phyloP scores from a whole-genome alignment of 139 green algal species.

The Chlorella ohadii region DNA sequence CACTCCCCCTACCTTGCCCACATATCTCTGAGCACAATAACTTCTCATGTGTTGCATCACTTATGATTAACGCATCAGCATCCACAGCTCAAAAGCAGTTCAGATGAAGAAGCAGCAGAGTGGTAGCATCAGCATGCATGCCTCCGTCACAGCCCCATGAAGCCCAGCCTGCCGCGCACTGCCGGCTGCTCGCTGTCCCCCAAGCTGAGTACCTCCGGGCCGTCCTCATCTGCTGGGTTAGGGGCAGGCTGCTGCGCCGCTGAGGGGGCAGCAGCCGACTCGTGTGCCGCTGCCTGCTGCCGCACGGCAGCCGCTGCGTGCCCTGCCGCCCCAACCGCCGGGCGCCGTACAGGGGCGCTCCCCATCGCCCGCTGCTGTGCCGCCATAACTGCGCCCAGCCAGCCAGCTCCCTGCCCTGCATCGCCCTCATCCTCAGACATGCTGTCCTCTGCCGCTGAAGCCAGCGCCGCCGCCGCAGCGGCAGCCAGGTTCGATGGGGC shows the following conservation, averaged over 20 bases:
- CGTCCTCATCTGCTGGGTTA: not conserved
- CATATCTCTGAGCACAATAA: too few species aligned
- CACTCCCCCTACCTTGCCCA: too few species aligned
- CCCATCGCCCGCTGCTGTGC: not conserved
- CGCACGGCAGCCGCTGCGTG: not conserved
- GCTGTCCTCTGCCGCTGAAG: not conserved
- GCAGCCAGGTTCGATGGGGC: not conserved
- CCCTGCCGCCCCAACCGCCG: not conserved
- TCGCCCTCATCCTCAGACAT: constrained; percentile 15
- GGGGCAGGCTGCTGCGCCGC: not conserved
- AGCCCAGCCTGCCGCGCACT: not conserved
- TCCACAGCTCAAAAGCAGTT: too few species aligned
- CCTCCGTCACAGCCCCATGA: too few species aligned
- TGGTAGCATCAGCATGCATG: not conserved
- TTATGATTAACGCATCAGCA: too few species aligned
- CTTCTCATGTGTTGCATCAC: too few species aligned
- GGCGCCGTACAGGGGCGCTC: not conserved
- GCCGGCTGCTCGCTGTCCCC: not conserved
- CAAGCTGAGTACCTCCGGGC: constrained; percentile 22
- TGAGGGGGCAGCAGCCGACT: not conserved
- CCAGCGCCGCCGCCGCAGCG: not conserved
- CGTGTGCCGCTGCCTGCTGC: not conserved
- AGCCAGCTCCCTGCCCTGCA: not conserved
- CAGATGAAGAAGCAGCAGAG: too few species aligned
- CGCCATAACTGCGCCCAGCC: constrained; percentile 19